Percentiles rank a stretch among this genome's conserved stretches.
phyloP scores from a whole-genome alignment of 768 basidiomycete genomes.

The Suillus variegatus region DNA sequence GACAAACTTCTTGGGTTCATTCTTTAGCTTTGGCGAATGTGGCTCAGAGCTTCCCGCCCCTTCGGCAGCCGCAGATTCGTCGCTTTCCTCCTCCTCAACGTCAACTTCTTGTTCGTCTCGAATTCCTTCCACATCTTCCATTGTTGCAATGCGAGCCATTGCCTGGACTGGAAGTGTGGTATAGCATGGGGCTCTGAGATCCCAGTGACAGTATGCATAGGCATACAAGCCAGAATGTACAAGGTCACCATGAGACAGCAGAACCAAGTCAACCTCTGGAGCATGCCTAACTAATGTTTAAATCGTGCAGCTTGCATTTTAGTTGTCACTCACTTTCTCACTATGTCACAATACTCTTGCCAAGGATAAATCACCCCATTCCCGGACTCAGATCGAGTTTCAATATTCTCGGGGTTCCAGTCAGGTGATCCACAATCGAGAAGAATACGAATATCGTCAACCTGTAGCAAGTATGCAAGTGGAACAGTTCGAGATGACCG shows the following conservation, averaged over 20 bases:
- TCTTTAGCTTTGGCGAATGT: conserved; percentile 20
- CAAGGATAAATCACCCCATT: conserved; percentile 43
- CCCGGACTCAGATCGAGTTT: conserved; percentile 29
- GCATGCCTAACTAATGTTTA: conserved; percentile 53
- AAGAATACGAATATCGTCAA: conserved; percentile 92
- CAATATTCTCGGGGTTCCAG: conserved; percentile 61
- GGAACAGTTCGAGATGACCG: conserved; percentile 63
- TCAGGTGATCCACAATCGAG: conserved; percentile 95
- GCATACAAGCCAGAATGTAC: conserved; percentile 90
- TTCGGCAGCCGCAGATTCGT: conserved; percentile 25
- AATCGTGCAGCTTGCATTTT: conserved; percentile 4
- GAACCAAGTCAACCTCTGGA: conserved; percentile 83
- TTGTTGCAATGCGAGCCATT: conserved; percentile 89
- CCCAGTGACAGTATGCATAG: conserved; percentile 87
- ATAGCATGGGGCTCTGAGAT: conserved; percentile 87
- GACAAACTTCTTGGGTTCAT: conserved; percentile 54
- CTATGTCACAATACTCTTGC: conserved; percentile 64
- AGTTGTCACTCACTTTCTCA: conserved; percentile 61
- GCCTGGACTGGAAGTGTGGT: conserved; percentile 94
- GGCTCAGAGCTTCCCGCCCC: conserved; percentile 19
- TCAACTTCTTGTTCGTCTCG: conserved; percentile 71
- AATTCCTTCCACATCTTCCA: conserved; percentile 84
- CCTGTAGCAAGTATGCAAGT: conserved; percentile 83
- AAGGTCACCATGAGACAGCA: conserved; percentile 93
- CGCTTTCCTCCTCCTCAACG: conserved; percentile 25